Percentiles rank a stretch among this genome's conserved stretches.
These are phyloP conservation scores for Vigna reflexopilosa DNA, from an alignment of 306 rosid species.

Conservation along the genomic window DNA sequence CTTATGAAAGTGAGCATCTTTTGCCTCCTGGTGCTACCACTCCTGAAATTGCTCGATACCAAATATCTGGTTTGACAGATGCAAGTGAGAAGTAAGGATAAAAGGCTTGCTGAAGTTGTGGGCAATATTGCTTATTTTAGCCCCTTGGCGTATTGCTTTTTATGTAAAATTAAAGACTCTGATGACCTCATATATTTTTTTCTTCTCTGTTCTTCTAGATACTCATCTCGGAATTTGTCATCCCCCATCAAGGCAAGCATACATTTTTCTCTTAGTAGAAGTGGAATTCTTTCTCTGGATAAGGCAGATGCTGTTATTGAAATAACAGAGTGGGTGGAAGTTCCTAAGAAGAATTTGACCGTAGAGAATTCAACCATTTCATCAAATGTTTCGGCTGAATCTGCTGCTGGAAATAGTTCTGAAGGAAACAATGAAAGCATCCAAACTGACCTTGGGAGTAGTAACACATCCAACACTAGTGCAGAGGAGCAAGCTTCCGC, in stretches of 20 bases:
- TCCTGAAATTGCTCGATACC: conserved; percentile 72
- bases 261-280: conserved; percentile 92
- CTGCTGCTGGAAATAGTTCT: conserved; percentile 63
- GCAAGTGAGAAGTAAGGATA: conserved; percentile 83
- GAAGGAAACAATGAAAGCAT: conserved; percentile 63
- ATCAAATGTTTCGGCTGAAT: conserved; percentile 62
- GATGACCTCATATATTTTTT: conserved; percentile 35
- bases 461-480: conserved; percentile 52
- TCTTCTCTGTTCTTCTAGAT: conserved; percentile 56
- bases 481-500: conserved; percentile 61
- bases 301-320: conserved; percentile 95
- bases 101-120: conserved; percentile 25
- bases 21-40: conserved; percentile 84
- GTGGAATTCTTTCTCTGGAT: conserved; percentile 92
- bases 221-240: conserved; percentile 84
- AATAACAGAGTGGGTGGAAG: conserved; percentile 95
- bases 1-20: conserved; percentile 77
- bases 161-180: conserved; percentile 37
- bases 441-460: conserved; percentile 58
- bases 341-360: conserved; percentile 75
- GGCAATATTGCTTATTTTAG: conserved; percentile 43
- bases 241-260: conserved; percentile 87
- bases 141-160: conserved; percentile 19
- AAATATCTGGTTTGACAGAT: conserved; percentile 83
- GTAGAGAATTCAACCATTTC: conserved; percentile 81